Base-by-base conservation (phyloP, 495 filamentous ascomycete genomes). In the Aspergillus haitiensis region DNA sequence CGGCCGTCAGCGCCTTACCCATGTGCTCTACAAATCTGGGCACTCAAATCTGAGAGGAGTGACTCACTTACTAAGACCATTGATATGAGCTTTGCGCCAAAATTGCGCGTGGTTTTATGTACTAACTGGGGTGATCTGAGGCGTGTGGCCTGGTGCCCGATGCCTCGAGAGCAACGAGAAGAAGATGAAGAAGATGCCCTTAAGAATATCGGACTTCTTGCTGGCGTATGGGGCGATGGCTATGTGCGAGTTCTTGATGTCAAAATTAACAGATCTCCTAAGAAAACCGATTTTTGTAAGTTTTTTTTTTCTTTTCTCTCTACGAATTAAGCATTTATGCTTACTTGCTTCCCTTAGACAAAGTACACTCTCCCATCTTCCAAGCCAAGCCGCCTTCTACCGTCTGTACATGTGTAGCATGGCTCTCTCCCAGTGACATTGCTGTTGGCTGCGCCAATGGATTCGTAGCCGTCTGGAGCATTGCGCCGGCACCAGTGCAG, bases 361-460 rank as follows among this genome's bases (percentile, higher is more conserved):
- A 80, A 62, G 65, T 85, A 16, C 52, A 67, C 7, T 65, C 75
- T n/a, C 78, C 84, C 0, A 78, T 80, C 13, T 88, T 88, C 62
- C 77, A 82, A 50, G 74, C 78, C 3, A 75, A 68, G 46, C 70
- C 79, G 0, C 67, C 79, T 6, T 70, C 72, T 8, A 82, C 81
- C 1, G 67, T 89, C 37, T 84, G 78, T 63, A 86, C 86, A 11
- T 84, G 77, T 59, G 54, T 89, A 37, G 68, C 79, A 53, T 91
- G 87, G 87, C 71, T 88, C 21, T 87, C 86, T 5, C 70, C 76
- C 9, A 83, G 75, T 47, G 75, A 83, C 48, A 73, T 91, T 52
- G 83, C 82, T n/a, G 81, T 82, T 13, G 85, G 84, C 34, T 84
- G 81, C 52, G 78, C 85, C n/a, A 82, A 84, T 58, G 88, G 88